Conservation (phyloP, 2,329 filamentous ascomycete genomes). For the Aureobasidium sp. region DNA sequence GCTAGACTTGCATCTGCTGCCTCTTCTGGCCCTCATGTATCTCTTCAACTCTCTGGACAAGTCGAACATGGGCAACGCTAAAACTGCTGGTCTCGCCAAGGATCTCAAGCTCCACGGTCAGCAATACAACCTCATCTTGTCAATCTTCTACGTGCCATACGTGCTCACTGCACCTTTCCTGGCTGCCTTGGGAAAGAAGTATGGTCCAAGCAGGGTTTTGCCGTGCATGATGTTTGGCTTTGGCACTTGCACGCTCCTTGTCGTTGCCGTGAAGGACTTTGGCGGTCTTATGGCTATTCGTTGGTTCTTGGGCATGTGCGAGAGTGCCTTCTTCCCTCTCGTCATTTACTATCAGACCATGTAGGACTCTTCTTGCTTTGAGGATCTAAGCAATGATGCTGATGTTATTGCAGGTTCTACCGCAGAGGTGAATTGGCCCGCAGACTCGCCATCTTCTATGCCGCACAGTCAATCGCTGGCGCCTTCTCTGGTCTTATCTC, state of each 20-base stretch:
- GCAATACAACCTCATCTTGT: constrained; percentile 63
- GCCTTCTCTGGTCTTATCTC: constrained; percentile 56
- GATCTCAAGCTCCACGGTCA: constrained; percentile 54
- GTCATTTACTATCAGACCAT: constrained; percentile 55
- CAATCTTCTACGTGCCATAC: constrained; percentile 69
- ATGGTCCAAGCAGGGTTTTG: constrained; percentile 56
- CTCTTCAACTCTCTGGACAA: constrained; percentile 49
- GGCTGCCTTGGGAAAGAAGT: constrained; percentile 61
- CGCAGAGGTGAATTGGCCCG: constrained; percentile 63
- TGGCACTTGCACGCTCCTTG: constrained; percentile 57
- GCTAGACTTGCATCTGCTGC: constrained; percentile 49
- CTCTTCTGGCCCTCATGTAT: constrained; percentile 54
- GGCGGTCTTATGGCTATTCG: constrained; percentile 58
- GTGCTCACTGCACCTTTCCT: constrained; percentile 62
- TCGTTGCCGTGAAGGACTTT: constrained; percentile 52
- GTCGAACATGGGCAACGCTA: constrained; percentile 36
- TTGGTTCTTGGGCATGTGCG: constrained; percentile 60
- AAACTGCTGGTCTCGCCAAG: constrained; percentile 39
- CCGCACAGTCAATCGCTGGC: constrained; percentile 65
- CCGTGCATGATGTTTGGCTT: constrained; percentile 64
- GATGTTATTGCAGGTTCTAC: constrained; percentile 50
- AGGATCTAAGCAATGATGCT: not conserved
- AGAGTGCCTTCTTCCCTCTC: constrained; percentile 62
- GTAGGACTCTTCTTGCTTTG: not conserved
- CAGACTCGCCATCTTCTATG: constrained; percentile 67